Evolutionary conservation across 139 green algal genomes (phyloP), one percentile per base, ranked within the genome.

Genomic region (Bryopsis sp.): DNA sequence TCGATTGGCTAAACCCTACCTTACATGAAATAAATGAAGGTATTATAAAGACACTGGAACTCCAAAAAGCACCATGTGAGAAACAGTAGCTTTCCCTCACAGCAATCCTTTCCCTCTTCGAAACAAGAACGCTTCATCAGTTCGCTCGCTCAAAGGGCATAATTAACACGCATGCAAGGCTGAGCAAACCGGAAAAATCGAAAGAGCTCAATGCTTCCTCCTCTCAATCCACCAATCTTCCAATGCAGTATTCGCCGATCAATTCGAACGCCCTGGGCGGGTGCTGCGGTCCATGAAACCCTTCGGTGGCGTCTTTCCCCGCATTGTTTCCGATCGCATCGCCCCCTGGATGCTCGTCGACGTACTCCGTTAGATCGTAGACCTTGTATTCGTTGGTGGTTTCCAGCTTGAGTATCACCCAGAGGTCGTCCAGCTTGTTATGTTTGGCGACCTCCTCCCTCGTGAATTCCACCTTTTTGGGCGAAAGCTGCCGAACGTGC

Each of bases 261-360:
- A 96, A 65, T 47, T 94, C 84, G 48, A 87, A 86, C 15, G 91
- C 87, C 4, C 83, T 77, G 0, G 76, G 59, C 0, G 89, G 89
- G 77, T 96, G 89, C 65, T 97, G 92, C 15, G 89, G 88, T 0
- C 92, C 92, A 58, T 88, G 74, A 67, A 97, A 96, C 29, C 88
- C 88, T 57, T 88, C 76, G 0, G 91, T 97, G 37, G 87, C 73
- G 43, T 97, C 90, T 2, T 66, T 76, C 0, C 91, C 91, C 0
- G 86, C 86, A 68, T 96, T 81, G 2, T 74, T 82, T 35, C 95
- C 74, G 57, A 97, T 96, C 31, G 82, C 80, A 31, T 90, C 79
- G 3, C 90, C 92, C 2, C 90, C 90, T 2, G 92, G 92, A 70
- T 97, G 92, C 48, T 96, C 84, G 3, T 97, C 85, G 0, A 95